Evolutionary conservation across 495 filamentous ascomycete species (phyloP).

Genomic region (Penicillium lividum): DNA sequence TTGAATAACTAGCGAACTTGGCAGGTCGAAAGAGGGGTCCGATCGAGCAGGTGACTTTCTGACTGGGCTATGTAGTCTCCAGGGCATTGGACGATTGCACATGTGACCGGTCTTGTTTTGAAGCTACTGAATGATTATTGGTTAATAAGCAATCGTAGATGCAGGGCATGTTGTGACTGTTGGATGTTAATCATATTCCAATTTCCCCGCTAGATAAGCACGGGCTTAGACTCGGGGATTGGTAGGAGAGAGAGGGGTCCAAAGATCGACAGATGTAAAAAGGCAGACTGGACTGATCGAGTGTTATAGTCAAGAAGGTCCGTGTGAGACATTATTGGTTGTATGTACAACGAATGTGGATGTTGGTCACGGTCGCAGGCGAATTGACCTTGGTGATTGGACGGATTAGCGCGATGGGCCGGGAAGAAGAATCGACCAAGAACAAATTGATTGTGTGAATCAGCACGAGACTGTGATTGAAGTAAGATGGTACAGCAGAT

Average conservation of each 20-base stretch:
- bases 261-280: not conserved
- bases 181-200: not conserved
- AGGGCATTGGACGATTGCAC: not conserved
- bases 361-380: conserved; percentile 24
- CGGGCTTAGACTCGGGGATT: not conserved
- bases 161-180: not conserved
- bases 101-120: not conserved
- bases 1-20: conserved; percentile 1
- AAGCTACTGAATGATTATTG: not conserved
- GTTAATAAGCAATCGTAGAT: not conserved
- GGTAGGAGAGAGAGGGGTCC: not conserved
- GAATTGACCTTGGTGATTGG: conserved; percentile 22
- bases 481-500: too few species aligned
- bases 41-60: not conserved
- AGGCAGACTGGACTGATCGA: conserved; percentile 3
- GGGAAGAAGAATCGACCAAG: not conserved
- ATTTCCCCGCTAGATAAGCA: not conserved
- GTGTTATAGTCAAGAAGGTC: conserved; percentile 11
- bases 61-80: not conserved
- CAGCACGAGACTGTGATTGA: not conserved
- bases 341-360: conserved; percentile 19
- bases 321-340: conserved; percentile 20
- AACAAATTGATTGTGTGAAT: not conserved
- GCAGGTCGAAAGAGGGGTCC: not conserved
- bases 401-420: conserved; percentile 20